Evolutionary conservation across 352 stramenopile species (phyloP).

Genomic region (Phytophthora cactorum): DNA sequence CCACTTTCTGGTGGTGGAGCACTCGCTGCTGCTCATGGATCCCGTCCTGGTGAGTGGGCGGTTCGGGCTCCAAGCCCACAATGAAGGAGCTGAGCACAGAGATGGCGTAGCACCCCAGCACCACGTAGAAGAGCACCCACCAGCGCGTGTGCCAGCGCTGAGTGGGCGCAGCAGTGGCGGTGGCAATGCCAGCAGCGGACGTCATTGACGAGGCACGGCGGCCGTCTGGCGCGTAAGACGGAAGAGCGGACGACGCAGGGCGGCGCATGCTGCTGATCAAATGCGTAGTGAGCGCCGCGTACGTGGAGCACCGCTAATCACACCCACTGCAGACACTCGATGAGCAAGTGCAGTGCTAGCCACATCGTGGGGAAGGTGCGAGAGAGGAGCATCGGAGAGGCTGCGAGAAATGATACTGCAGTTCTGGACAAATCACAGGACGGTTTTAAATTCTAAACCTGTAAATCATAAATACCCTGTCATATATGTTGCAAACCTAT

Average conservation of each 20-base stretch:
- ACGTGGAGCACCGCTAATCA: background rate
- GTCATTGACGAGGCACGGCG: slow-evolving; percentile 3
- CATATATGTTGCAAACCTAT: background rate
- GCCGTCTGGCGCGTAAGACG: slow-evolving; percentile 24
- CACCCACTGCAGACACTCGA: background rate
- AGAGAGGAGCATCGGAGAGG: slow-evolving; percentile 4
- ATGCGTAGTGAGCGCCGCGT: slow-evolving; percentile 1
- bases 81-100: slow-evolving; percentile 25
- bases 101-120: slow-evolving; percentile 37
- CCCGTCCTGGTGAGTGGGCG: slow-evolving; percentile 6
- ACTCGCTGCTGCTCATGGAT: slow-evolving; percentile 5
- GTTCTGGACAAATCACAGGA: background rate
- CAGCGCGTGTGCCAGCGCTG: slow-evolving; percentile 17
- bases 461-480: background rate
- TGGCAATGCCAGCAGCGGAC: background rate
- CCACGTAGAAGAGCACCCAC: slow-evolving; percentile 39
- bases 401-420: slow-evolving; percentile 14
- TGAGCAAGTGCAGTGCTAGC: slow-evolving; percentile 14
- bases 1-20: slow-evolving; percentile 7
- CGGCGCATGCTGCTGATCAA: slow-evolving; percentile 37
- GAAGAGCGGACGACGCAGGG: slow-evolving; percentile 35
- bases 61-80: slow-evolving; percentile 2
- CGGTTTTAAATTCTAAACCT: background rate
- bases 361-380: slow-evolving; percentile 22
- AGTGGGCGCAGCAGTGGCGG: background rate